Conservation (phyloP, 495 filamentous ascomycete species). For the Penicillium lividum region DNA sequence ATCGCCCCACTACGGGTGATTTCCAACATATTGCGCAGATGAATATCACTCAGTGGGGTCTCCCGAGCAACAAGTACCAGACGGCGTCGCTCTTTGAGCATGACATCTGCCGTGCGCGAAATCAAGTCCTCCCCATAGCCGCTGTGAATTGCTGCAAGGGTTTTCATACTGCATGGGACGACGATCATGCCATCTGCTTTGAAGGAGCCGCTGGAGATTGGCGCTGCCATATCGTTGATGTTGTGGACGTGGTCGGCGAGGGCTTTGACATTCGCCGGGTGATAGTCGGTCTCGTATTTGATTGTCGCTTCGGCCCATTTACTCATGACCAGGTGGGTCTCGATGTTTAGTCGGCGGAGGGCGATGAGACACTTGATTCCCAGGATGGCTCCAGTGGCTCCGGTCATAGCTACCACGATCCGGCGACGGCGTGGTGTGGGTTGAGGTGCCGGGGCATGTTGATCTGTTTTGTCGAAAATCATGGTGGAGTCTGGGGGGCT, state of each 20-base stretch:
- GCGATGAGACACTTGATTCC: constrained; percentile 40
- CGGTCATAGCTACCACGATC: constrained; percentile 48
- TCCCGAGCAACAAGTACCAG: constrained; percentile 46
- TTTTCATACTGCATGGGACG: constrained; percentile 46
- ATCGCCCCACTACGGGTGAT: constrained; percentile 38
- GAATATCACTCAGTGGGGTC: constrained; percentile 48
- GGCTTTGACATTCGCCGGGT: constrained; percentile 32
- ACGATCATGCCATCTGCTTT: constrained; percentile 42
- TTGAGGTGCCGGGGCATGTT: constrained; percentile 1
- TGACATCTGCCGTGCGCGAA: constrained; percentile 46
- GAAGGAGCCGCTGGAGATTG: constrained; percentile 40
- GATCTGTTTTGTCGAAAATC: constrained; percentile 3
- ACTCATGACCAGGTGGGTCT: constrained; percentile 45
- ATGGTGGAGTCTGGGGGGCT: constrained; percentile 8
- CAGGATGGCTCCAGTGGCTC: constrained; percentile 42
- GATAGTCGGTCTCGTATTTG: constrained; percentile 46
- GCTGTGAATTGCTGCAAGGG: constrained; percentile 31
- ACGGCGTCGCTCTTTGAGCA: constrained; percentile 44
- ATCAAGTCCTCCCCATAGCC: constrained; percentile 45
- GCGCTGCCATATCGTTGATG: constrained; percentile 39
- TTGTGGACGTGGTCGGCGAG: constrained; percentile 41
- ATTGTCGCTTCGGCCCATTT: constrained; percentile 49
- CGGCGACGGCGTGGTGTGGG: constrained; percentile 13
- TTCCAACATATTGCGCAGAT: constrained; percentile 47
- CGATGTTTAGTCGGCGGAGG: constrained; percentile 39